phyloP scores from a whole-genome alignment of 2,329 filamentous ascomycete species.

The Cercospora nicotianae region DNA sequence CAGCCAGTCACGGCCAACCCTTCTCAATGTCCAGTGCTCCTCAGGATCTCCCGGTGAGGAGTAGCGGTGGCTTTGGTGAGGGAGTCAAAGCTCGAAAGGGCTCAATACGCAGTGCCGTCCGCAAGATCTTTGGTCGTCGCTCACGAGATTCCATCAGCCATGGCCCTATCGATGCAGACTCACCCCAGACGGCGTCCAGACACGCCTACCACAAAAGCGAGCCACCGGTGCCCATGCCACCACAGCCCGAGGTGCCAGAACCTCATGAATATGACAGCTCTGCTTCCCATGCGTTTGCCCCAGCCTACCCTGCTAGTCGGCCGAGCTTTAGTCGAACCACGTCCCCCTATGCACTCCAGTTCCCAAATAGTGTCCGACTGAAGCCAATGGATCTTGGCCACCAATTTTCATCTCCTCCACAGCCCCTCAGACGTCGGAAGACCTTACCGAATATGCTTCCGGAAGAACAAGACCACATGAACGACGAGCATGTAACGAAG shows the following conservation, averaged over 20 bases:
- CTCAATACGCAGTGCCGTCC: constrained; percentile 40
- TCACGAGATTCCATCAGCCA: constrained; percentile 31
- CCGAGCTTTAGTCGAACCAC: constrained; percentile 25
- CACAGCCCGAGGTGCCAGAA: constrained; percentile 26
- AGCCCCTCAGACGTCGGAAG: constrained; percentile 33
- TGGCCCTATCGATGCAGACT: constrained; percentile 10
- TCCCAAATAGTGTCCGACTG: constrained; percentile 39
- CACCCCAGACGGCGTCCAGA: constrained; percentile 21
- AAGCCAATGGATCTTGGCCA: constrained; percentile 40
- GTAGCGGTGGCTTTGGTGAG: constrained; percentile 20
- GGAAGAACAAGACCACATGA: constrained; percentile 31
- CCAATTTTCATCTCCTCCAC: constrained; percentile 34
- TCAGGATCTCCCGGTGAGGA: constrained; percentile 8
- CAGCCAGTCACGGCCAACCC: constrained; percentile 26
- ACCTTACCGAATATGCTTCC: constrained; percentile 37
- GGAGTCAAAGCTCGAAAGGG: constrained; percentile 34
- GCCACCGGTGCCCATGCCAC: constrained; percentile 24
- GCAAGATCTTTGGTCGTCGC: constrained; percentile 40
- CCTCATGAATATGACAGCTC: constrained; percentile 16
- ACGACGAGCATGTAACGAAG: constrained; percentile 15
- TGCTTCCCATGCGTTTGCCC: constrained; percentile 6
- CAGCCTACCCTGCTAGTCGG: constrained; percentile 9
- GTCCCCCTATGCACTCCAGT: constrained; percentile 41
- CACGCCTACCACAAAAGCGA: constrained; percentile 39
- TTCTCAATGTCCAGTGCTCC: constrained; percentile 17